phyloP scores from a whole-genome alignment of 2,329 filamentous ascomycete species.

The Aspergillus pseudoterreus region DNA sequence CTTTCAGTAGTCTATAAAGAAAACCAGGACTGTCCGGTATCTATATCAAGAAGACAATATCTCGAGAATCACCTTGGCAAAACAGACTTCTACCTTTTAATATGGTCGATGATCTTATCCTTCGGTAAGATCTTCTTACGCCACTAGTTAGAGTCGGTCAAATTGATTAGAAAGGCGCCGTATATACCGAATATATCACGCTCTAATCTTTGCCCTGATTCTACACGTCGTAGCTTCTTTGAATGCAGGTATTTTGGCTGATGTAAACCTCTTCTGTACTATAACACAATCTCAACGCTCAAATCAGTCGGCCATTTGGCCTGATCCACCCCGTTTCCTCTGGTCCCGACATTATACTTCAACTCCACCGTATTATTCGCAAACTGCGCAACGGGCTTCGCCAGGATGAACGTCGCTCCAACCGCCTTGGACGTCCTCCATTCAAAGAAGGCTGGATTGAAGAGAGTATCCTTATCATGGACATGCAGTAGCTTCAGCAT shows the following conservation, averaged over 20 bases:
- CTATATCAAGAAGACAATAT: too few relatives aligned
- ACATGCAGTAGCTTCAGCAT: slow-evolving; percentile 36
- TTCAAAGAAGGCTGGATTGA: slow-evolving; percentile 51
- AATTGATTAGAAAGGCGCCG: too few relatives aligned
- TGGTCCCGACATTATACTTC: slow-evolving; percentile 48
- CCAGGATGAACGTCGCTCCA: slow-evolving; percentile 27
- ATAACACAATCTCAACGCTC: slow-evolving; percentile 1
- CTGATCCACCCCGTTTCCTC: slow-evolving; percentile 49
- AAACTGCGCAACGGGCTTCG: slow-evolving; percentile 47
- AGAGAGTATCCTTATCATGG: slow-evolving; percentile 34
- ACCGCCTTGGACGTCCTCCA: slow-evolving; percentile 30
- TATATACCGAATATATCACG: too few relatives aligned
- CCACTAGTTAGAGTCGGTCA: too few relatives aligned
- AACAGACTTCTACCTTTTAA: too few relatives aligned
- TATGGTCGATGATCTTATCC: too few relatives aligned
- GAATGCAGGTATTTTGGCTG: background rate
- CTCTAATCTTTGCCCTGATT: too few relatives aligned
- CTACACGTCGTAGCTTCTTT: too few relatives aligned
- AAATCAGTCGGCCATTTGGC: slow-evolving; percentile 47
- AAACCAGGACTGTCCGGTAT: too few relatives aligned
- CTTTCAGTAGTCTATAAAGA: too few relatives aligned
- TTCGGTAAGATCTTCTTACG: too few relatives aligned
- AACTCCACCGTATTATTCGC: slow-evolving; percentile 35
- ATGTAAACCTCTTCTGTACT: background rate
- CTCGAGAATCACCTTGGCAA: too few relatives aligned